Percentiles rank a stretch among this genome's conserved stretches.
phyloP scores from a whole-genome alignment of 2,329 filamentous ascomycete genomes.

The Cytospora piceae region DNA sequence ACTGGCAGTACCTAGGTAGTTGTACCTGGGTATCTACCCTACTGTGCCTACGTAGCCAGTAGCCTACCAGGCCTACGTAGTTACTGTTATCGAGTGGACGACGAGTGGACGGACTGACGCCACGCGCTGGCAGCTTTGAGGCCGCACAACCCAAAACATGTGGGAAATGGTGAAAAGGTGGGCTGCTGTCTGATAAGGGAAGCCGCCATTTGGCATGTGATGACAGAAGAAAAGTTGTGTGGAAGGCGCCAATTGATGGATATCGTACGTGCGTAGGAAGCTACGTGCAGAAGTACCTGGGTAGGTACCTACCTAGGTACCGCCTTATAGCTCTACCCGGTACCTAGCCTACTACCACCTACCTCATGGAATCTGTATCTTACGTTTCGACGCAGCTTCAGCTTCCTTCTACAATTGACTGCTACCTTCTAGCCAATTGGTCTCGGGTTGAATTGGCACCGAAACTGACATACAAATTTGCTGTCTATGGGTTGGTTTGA shows the following conservation, averaged over 20 bases:
- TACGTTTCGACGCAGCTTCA: neutral
- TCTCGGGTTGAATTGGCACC: no score
- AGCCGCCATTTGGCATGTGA: neutral
- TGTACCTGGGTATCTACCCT: neutral
- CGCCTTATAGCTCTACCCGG: neutral
- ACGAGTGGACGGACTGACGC: constrained; percentile 16
- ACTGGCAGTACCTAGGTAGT: constrained; percentile 20
- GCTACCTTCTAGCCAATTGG: no score
- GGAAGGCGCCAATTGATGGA: neutral
- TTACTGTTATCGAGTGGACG: constrained; percentile 12
- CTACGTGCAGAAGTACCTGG: no score
- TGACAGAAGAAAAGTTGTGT: neutral
- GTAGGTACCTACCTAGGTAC: neutral
- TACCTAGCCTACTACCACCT: no score
- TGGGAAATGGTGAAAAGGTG: constrained; percentile 12
- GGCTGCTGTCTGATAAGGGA: constrained; percentile 7
- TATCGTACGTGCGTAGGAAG: no score
- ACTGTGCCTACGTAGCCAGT: neutral
- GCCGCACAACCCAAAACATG: constrained; percentile 9
- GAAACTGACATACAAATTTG: no score
- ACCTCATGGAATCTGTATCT: neutral
- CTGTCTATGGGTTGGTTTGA: neutral
- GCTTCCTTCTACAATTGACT: no score
- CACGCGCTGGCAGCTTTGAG: constrained; percentile 7
- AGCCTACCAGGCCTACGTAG: neutral